Evolutionary conservation across 176 grass and related monocot genomes (phyloP).

Genomic region (Areca catechu): DNA sequence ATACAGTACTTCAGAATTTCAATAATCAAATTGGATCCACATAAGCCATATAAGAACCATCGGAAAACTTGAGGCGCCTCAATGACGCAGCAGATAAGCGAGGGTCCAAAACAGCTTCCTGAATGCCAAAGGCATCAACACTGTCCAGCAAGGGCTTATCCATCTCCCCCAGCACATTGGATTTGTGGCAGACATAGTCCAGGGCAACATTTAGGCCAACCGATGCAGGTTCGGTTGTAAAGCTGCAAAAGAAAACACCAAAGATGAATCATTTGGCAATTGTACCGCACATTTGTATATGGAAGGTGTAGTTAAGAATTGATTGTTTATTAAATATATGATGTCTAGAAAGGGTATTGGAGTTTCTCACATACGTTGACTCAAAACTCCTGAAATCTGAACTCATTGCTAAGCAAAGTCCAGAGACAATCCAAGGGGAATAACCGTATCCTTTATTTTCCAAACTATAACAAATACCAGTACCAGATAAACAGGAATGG

Average conservation of each 20-base stretch:
- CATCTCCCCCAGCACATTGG: background rate
- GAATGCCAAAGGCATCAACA: constrained; percentile 25
- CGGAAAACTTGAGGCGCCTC: constrained; percentile 36
- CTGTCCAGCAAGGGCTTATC: background rate
- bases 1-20: too few species aligned
- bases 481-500: constrained; percentile 7
- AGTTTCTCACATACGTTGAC: constrained; percentile 28
- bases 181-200: constrained; percentile 10
- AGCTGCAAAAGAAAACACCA: constrained; percentile 21
- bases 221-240: constrained; percentile 29
- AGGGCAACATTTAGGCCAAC: constrained; percentile 54
- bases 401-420: constrained; percentile 55
- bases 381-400: constrained; percentile 35
- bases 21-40: constrained; percentile 4
- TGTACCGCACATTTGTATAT: too few species aligned
- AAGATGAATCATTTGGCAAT: too few species aligned
- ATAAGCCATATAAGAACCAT: constrained; percentile 29
- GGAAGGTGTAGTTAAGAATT: too few species aligned
- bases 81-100: constrained; percentile 23
- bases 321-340: too few species aligned
- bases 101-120: constrained; percentile 26
- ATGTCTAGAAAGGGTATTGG: background rate
- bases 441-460: constrained; percentile 56
- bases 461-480: constrained; percentile 59
- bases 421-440: constrained; percentile 75